Evolutionary conservation across 805 yeast species (phyloP), one percentile per base, ranked within the genome.

Genomic region (Barnettozyma populi): DNA sequence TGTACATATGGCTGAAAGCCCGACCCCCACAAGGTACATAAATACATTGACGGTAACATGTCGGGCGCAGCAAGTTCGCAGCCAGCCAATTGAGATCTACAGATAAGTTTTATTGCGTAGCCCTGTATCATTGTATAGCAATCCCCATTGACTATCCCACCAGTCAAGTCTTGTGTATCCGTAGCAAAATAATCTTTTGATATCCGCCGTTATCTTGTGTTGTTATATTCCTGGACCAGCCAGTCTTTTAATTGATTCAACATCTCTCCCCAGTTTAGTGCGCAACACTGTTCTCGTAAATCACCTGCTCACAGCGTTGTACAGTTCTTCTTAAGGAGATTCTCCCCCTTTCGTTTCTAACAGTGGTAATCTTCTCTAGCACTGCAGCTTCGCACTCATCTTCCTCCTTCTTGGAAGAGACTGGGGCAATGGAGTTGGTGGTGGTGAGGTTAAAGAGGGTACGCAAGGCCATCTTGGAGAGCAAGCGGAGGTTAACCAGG

Each of bases 251-350:
- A 25, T 25, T 25, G 29, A 29, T 29, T 29, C 7, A 29, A 11
- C 32, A 7, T 25, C 29, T 25, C 13, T 25, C 32, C 32, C 27
- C 27, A 20, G 40, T 19, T 40, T 25, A 48, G 27, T 43, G 44
- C 5, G 49, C 18, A 5, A 49, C 49, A 14, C 42, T 31, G 23
- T 52, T 39, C 39, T 55, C 59, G 34, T 52, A 57, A 4, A 53
- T 50, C 16, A 54, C 57, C 35, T 55, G 54, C 29, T 50, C 50
- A 9, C 38, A 49, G 29, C 34, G 50, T 41, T 38, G 52, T 20
- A 36, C 49, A n/a, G 41, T 48, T 25, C 49, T 45, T 39, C 46
- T 50, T 43, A 32, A 45, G 20, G 52, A 49, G 19, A 49, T 49
- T 18, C 52, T 32, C 4, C 49, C 52, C 5, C 24, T 16, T 3